Evolutionary conservation across 2,329 filamentous ascomycete species (phyloP), one percentile per base, ranked within the genome.

Genomic region (Monascus ruber): DNA sequence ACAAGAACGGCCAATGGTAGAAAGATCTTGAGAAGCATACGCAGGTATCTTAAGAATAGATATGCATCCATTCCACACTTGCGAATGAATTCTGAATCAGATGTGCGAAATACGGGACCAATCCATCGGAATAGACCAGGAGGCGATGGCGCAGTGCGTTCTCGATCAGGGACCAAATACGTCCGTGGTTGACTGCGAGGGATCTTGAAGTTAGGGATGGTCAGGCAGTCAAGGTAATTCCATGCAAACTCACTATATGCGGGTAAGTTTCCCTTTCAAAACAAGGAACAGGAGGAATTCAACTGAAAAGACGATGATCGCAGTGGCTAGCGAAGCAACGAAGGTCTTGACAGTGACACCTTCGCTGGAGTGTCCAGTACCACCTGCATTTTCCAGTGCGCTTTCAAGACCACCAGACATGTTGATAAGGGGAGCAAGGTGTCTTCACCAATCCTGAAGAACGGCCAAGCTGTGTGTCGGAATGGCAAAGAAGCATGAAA

Each of bases 11-110:
- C 79, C 41, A 94, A 78, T 1, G 91, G 87, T 31, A 94, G 66
- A 58, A 98, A 96, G 45, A 98, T 94, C 56, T 94, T 80, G 33
- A 96, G 74, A 4, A 96, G 76, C 54, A 85, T 83, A 44, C 82
- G 79, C 25, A 88, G 74, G 55, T 94, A 98, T 45, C 93, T 83
- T 1, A 98, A 72, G 61, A 98, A 98, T 69, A 96, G 94, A 65
- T 94, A 98, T 54, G 89, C 87, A 58, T 98, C 91, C 6, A 98
- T 75, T 11, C 91, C 91, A 50, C 89, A 95, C 62, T 95, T 94
- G 38, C 89, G 82, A 52, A 98, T 94, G 49, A 98, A 78, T 50
- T 94, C 85, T 8, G 85, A 85, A 74, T 69, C 77, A 60, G 66
- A 85, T 66, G 67, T 79, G 60, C 66, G 84, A 71, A 71, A 94